phyloP scores from a whole-genome alignment of 768 basidiomycete genomes.

The Collybia nuda region DNA sequence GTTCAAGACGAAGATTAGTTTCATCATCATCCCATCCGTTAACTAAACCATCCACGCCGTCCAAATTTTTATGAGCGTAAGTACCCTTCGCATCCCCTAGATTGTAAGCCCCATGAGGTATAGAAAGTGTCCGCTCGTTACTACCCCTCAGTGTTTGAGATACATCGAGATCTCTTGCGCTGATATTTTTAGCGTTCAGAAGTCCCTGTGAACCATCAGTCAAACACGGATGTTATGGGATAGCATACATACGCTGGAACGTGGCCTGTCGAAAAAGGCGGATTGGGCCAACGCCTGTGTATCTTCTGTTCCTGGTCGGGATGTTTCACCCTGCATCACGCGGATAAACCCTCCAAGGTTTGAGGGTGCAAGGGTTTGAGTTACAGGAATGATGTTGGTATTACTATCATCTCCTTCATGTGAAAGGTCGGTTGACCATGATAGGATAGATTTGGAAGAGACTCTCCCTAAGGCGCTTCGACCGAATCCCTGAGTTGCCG shows the following conservation, averaged over 20 bases:
- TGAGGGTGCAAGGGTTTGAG: constrained; percentile 30
- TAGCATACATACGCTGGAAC: too few species aligned
- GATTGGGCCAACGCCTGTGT: too few species aligned
- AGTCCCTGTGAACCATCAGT: constrained; percentile 34
- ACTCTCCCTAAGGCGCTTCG: constrained; percentile 33
- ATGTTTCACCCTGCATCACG: not conserved
- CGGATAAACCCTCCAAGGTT: constrained; percentile 19
- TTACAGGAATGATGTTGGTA: constrained; percentile 16
- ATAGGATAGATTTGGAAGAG: constrained; percentile 12
- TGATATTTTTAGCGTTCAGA: constrained; percentile 11
- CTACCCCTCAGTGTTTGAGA: constrained; percentile 14
- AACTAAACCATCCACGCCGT: constrained; percentile 1
- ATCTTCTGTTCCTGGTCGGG: too few species aligned
- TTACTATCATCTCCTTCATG: constrained; percentile 9
- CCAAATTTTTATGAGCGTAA: too few species aligned
- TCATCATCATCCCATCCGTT: constrained; percentile 19
- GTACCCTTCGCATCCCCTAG: not conserved
- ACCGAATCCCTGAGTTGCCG: constrained; percentile 39
- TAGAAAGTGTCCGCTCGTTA: constrained; percentile 3
- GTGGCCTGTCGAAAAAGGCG: too few species aligned
- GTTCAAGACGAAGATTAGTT: constrained; percentile 34
- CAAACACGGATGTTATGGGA: not conserved
- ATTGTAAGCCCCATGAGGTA: not conserved
- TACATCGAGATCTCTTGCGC: constrained; percentile 27
- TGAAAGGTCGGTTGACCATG: not conserved